A percentile compares a stretch with the other conserved stretches of the same genome.
Evolutionary conservation across 345 rosid species (phyloP).

Genomic region (Moringa oleifera): DNA sequence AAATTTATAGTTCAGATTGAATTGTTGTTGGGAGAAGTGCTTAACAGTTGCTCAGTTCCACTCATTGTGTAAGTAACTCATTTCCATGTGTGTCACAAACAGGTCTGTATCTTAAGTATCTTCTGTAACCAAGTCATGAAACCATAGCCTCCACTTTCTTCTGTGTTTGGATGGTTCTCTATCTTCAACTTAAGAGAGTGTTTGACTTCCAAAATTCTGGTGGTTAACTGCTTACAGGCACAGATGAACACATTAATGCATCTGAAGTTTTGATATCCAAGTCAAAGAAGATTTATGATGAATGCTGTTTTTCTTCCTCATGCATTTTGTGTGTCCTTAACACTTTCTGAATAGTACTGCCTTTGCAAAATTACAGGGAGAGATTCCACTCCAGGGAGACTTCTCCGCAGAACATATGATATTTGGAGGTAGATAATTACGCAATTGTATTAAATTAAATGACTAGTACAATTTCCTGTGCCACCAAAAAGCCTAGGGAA

Average conservation of each 20-base stretch:
- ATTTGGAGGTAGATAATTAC: constrained; percentile 63
- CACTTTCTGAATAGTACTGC: neutral
- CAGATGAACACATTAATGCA: neutral
- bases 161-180: neutral
- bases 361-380: constrained; percentile 74
- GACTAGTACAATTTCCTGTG: neutral
- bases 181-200: neutral
- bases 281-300: neutral
- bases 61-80: neutral
- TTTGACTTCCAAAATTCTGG: no score
- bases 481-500: neutral
- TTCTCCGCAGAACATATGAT: constrained; percentile 96
- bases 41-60: neutral
- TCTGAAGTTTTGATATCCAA: neutral
- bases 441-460: neutral
- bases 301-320: constrained; percentile 6
- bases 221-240: neutral
- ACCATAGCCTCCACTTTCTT: no score
- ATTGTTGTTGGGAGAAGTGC: neutral
- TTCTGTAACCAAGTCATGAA: no score
- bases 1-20: neutral
- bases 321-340: neutral
- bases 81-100: neutral
- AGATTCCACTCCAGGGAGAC: constrained; percentile 94
- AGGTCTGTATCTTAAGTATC: neutral